Percentiles rank a stretch among this genome's conserved stretches.
Evolutionary conservation across 2,329 filamentous ascomycete genomes (phyloP).

Genomic region (Cordyceps cateniannulata): DNA sequence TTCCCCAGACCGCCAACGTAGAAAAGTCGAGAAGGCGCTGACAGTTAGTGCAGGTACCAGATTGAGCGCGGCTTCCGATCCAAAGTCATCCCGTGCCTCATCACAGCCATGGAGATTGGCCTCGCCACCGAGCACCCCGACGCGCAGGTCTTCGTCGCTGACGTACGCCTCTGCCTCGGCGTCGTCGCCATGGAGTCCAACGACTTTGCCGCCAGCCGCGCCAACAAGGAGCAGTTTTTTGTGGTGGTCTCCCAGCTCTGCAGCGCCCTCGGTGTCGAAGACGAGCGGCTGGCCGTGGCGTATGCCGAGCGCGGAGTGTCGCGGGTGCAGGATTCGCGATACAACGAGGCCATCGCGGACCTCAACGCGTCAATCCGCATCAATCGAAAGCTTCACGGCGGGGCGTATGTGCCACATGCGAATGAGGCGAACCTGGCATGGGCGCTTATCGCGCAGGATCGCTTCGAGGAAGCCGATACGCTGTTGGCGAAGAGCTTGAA

Average conservation of each 20-base stretch:
- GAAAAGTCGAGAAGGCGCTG: too few relatives aligned
- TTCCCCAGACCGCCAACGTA: too few relatives aligned
- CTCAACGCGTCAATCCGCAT: slow-evolving; percentile 3
- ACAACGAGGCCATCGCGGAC: slow-evolving; percentile 11
- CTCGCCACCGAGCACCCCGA: slow-evolving; percentile 1
- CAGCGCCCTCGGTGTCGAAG: slow-evolving; percentile 3
- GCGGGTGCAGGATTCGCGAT: slow-evolving; percentile 10
- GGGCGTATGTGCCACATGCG: slow-evolving; percentile 10
- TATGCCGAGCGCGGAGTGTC: slow-evolving; percentile 14
- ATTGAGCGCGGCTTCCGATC: slow-evolving; percentile 11
- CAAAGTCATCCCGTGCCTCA: slow-evolving; percentile 3
- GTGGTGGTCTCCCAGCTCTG: slow-evolving; percentile 9
- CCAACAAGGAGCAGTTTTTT: slow-evolving; percentile 11
- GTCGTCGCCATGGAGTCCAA: slow-evolving; percentile 15
- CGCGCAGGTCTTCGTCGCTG: background rate
- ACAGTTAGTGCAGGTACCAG: slow-evolving; percentile 1
- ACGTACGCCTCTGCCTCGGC: slow-evolving; percentile 13
- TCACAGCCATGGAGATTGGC: slow-evolving; percentile 4
- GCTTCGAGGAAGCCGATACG: slow-evolving; percentile 4
- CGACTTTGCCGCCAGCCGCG: slow-evolving; percentile 11
- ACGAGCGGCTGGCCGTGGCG: slow-evolving; percentile 13
- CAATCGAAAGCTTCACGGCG: background rate
- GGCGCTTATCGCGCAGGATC: slow-evolving; percentile 13
- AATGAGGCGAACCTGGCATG: slow-evolving; percentile 11
- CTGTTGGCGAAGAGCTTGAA: slow-evolving; percentile 9